phyloP scores from a whole-genome alignment of 768 basidiomycete genomes.

The Amanita jacksonii region DNA sequence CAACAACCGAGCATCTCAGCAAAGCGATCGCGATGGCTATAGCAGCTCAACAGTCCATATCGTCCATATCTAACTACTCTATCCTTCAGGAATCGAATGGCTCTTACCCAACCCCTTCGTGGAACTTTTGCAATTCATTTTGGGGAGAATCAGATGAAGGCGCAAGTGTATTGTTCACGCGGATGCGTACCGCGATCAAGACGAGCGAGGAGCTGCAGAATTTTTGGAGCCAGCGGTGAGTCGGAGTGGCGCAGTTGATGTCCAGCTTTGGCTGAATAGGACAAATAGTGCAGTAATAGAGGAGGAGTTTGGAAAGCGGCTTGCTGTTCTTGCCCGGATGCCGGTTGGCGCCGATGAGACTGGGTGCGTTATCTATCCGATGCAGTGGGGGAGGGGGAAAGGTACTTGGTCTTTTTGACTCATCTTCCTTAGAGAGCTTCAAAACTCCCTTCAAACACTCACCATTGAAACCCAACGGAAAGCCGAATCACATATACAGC shows the following conservation, averaged over 20 bases:
- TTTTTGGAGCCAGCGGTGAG: conserved; percentile 92
- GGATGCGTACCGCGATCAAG: conserved; percentile 76
- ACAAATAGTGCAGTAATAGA: conserved; percentile 68
- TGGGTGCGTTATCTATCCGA: conserved; percentile 50
- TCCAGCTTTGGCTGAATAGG: neutral
- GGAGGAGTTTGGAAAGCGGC: conserved; percentile 84
- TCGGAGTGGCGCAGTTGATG: conserved; percentile 4
- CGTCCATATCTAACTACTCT: conserved; percentile 59
- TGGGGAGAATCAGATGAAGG: conserved; percentile 86
- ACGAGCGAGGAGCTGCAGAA: conserved; percentile 82
- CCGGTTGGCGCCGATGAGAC: conserved; percentile 83
- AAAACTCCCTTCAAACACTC: conserved; percentile 70
- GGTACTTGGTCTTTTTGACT: conserved; percentile 8
- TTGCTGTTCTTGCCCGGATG: conserved; percentile 70
- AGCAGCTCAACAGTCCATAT: conserved; percentile 59
- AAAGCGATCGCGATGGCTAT: conserved; percentile 38
- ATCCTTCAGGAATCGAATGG: conserved; percentile 38
- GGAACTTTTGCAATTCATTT: conserved; percentile 93
- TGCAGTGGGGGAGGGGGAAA: neutral
- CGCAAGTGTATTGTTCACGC: conserved; percentile 79
- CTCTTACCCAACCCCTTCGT: conserved; percentile 30
- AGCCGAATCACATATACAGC: conserved; percentile 56
- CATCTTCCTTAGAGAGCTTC: conserved; percentile 57
- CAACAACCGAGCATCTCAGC: neutral
- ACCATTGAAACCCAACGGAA: conserved; percentile 78